A percentile compares a stretch with the other conserved stretches of the same genome.
phyloP scores from a whole-genome alignment of 2,329 filamentous ascomycete species.

The Diaporthe vaccinii region DNA sequence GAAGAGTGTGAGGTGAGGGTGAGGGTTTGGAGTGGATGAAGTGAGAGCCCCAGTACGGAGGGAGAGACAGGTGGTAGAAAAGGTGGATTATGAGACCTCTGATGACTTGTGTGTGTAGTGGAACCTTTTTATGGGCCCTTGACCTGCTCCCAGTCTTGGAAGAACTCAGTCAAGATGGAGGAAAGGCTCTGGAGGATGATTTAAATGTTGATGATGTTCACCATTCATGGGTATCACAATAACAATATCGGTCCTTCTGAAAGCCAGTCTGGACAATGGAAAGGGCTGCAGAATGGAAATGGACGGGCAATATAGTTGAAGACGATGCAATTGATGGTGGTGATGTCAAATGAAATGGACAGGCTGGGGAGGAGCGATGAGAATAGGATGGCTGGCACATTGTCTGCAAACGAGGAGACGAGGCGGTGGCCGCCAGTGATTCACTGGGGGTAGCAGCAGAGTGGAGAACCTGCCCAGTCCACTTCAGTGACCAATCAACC shows the following conservation, averaged over 20 bases:
- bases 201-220: background rate
- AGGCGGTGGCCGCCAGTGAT: background rate
- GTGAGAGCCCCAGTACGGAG: background rate
- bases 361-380: background rate
- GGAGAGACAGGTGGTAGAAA: background rate
- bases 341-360: background rate
- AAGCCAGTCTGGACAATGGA: slow-evolving; percentile 1
- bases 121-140: slow-evolving; percentile 12
- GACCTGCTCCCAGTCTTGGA: background rate
- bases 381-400: slow-evolving; percentile 4
- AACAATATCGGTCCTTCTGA: background rate
- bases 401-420: background rate
- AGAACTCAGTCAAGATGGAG: background rate
- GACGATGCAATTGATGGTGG: background rate
- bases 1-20: slow-evolving; percentile 43
- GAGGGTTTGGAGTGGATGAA: slow-evolving; percentile 31
- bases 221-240: background rate
- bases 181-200: background rate
- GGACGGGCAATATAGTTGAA: background rate
- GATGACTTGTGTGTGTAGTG: slow-evolving; percentile 18
- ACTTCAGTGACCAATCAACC: background rate
- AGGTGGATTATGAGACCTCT: background rate
- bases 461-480: background rate
- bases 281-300: background rate
- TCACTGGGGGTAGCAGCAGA: slow-evolving; percentile 7